Base-by-base conservation (phyloP, 495 filamentous ascomycete species). In the Daldinia caldariorum region DNA sequence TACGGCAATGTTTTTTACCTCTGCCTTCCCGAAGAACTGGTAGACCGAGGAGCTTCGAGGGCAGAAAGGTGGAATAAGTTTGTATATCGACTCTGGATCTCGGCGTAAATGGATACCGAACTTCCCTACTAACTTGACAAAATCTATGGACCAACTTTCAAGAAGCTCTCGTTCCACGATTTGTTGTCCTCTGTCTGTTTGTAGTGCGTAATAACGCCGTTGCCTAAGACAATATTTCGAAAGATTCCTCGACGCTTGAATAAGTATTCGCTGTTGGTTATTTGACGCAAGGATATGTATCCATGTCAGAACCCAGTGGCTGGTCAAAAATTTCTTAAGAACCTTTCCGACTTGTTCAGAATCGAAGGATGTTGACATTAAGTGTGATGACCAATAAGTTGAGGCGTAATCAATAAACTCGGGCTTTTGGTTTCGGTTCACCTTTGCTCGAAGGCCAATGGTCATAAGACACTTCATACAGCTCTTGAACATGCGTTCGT, bases 131-230 rank as follows among this genome's bases (percentile, higher is more conserved):
- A 83, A 32, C 45, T 82, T 81, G 6, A 78, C 66, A 0, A 84
- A 59, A 56, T 84, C 83, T n/a, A 67, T 71, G 6, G 78, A 67
- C 83, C 83, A 84, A 3, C 66, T 58, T 22, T 79, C 72, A 7
- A 82, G 51, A n/a, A 79, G 38, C 2, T 71, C 73, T 6, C 71
- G 58, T 1, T 77, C 74, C 16, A 64, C 29, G 2, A 13, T 58
- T 20, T 14, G 31, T 18, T 34, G 26, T 51, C 20, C 16, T 5
- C 7, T 22, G 12, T 12, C 43, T 31, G 41, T 9, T 41, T 8
- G 41, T 32, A 16, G 35, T 51, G 43, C 3, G 32, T 18, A n/a
- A n/a, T n/a, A n/a, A n/a, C 38, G 58, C 47, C n/a, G 43, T 39
- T 16, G 56, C 20, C 0, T 51, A 49, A 35, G 54, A 13, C 38